Evolutionary conservation across 2,329 filamentous ascomycete species (phyloP).

Genomic region (Colletotrichum liaoningense): DNA sequence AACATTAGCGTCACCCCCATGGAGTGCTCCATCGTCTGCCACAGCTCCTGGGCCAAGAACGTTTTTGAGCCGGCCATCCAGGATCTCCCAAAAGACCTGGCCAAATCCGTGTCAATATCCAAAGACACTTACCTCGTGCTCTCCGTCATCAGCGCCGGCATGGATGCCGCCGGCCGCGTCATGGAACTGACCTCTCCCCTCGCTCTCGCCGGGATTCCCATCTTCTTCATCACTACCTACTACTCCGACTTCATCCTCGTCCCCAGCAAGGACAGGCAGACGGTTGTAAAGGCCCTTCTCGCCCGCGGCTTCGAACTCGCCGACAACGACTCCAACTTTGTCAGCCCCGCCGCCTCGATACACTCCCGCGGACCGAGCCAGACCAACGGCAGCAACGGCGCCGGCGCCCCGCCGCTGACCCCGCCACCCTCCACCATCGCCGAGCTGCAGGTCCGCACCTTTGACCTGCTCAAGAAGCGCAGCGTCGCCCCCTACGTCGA

Average conservation of each 20-base stretch:
- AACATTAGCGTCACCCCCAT: constrained; percentile 94
- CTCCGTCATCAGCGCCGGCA: constrained; percentile 88
- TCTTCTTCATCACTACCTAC: constrained; percentile 99
- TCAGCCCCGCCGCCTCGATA: constrained; percentile 61
- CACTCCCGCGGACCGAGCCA: constrained; percentile 46
- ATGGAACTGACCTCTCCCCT: constrained; percentile 91
- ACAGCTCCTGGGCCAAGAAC: constrained; percentile 76
- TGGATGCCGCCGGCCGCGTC: constrained; percentile 91
- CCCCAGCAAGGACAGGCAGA: constrained; percentile 77
- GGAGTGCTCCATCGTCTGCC: constrained; percentile 93
- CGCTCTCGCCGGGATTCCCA: constrained; percentile 91
- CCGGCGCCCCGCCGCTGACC: constrained; percentile 65
- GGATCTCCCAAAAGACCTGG: constrained; percentile 65
- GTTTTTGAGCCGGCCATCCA: constrained; percentile 79
- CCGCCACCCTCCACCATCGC: constrained; percentile 82
- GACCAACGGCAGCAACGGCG: constrained; percentile 51
- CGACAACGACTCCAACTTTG: constrained; percentile 75
- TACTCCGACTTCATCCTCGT: constrained; percentile 98
- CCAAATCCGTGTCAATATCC: constrained; percentile 76
- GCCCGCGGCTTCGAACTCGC: constrained; percentile 87
- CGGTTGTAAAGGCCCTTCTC: constrained; percentile 81
- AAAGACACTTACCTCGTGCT: constrained; percentile 88
- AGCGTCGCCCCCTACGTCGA: constrained; percentile 80
- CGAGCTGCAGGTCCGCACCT: constrained; percentile 86
- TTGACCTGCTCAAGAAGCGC: constrained; percentile 82